phyloP scores from a whole-genome alignment of 306 rosid species.

The Lathyrus oleraceus region DNA sequence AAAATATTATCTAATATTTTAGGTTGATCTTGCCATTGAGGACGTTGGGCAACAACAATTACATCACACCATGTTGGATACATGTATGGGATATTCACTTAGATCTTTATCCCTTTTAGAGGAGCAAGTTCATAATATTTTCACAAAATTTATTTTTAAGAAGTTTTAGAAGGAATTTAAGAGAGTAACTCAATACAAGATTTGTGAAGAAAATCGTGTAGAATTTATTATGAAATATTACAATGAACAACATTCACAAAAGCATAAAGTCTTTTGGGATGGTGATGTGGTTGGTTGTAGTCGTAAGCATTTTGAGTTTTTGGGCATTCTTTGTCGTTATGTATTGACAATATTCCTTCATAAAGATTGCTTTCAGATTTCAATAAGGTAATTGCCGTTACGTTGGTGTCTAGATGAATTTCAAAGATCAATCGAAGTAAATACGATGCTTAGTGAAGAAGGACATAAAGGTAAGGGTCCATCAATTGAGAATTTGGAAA shows the following conservation, averaged over 20 bases:
- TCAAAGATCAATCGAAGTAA: not conserved
- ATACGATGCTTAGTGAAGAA: not conserved
- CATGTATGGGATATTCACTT: not conserved
- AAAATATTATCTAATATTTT: not conserved
- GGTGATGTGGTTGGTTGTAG: not conserved
- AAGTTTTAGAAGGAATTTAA: not conserved
- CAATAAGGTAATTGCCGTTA: not conserved
- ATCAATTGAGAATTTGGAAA: too few relatives aligned
- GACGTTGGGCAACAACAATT: not conserved
- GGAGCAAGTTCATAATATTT: not conserved
- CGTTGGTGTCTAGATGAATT: not conserved
- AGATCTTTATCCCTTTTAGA: not conserved
- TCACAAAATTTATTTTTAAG: not conserved
- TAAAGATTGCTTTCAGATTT: conserved; percentile 8
- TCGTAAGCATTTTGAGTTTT: not conserved
- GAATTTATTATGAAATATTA: not conserved
- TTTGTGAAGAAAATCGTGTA: not conserved
- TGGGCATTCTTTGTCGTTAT: not conserved
- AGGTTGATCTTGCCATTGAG: conserved; percentile 7
- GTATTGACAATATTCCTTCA: not conserved
- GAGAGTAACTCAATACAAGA: conserved; percentile 1
- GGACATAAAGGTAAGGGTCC: not conserved
- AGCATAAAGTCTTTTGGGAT: not conserved
- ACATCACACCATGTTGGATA: not conserved
- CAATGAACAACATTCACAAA: not conserved